Conservation (phyloP, 2,329 filamentous ascomycete species). For the Diaporthe nobilis region DNA sequence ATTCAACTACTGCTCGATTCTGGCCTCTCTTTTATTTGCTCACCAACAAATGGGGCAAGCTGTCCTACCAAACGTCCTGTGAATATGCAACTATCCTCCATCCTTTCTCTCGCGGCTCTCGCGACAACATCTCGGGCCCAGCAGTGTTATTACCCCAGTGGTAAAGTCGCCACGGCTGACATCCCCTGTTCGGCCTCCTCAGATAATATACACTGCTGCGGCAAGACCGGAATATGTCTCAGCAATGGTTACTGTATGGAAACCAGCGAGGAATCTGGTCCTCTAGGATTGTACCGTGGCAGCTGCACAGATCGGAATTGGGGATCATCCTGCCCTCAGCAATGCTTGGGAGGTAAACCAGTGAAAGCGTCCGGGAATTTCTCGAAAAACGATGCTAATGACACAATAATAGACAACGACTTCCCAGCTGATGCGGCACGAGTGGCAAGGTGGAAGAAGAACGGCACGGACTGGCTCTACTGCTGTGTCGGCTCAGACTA, state of each 20-base stretch:
- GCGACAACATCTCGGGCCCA: not conserved
- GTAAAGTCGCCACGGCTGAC: constrained; percentile 2
- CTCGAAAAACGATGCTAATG: not conserved
- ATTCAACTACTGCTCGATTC: not conserved
- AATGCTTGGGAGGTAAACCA: constrained; percentile 2
- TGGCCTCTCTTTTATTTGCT: not conserved
- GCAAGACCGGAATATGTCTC: not conserved
- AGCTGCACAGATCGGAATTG: constrained; percentile 18
- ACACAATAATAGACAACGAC: not conserved
- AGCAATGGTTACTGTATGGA: constrained; percentile 11
- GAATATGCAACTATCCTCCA: not conserved
- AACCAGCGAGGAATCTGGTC: not conserved
- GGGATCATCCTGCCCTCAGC: not conserved
- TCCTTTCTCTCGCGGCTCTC: not conserved
- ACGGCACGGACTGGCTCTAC: not conserved
- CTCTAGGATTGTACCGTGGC: not conserved
- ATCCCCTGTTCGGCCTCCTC: constrained; percentile 5
- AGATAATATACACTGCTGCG: constrained; percentile 1
- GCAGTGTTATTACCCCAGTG: constrained; percentile 15
- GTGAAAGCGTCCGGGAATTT: too few species aligned
- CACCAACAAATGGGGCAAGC: not conserved
- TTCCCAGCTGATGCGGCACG: constrained; percentile 8
- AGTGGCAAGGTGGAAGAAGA: constrained; percentile 4
- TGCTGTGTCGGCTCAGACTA: constrained; percentile 6
- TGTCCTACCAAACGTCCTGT: too few species aligned